Base-by-base conservation (phyloP, 495 filamentous ascomycete genomes). In the Pyrenula aspistea region DNA sequence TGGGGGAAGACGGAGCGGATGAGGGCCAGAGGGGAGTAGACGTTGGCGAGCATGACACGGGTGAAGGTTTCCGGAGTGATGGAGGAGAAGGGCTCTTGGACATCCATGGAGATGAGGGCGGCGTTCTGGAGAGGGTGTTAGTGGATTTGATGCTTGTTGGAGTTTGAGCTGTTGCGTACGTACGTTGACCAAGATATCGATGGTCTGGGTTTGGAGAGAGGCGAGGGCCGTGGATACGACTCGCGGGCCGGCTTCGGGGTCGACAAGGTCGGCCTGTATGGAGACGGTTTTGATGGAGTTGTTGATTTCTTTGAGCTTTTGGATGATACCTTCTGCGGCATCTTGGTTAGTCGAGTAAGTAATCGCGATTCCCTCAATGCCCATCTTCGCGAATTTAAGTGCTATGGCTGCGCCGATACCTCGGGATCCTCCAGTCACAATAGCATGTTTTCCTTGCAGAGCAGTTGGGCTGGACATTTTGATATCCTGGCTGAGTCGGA, bases 1-100 rank as follows among this genome's bases (percentile, higher is more conserved):
- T 68, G 65, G 1, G 73, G 72, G 1, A 75, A 54, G n/a, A 62
- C 62, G 0, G 69, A 68, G 56, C 75, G 72, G 4, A 68, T 68
- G 53, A 73, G 55, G 60, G 68, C 72, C 10, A 76, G 24, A 10
- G 67, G 62, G 0, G 64, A 68, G 24, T 61, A 70, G 12, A 74
- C 71, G 54, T 68, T 73, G 23, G 61, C 31, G 31, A 42, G 31
- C 31, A 42, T 42, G 31, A 42, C 31, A 15, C 15, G 8, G 4
- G 31, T 42, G 31, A 42, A 42, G 31, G 15, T 15, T 42, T 42
- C 8, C 15, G 31, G 31, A 42, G 31, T 8, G 31, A 42, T 42
- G 4, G 31, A 8, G 4, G 4, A 4, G 15, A 42, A 42, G 4
- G 31, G 31, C 31, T 42, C 31, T 72, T 19, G 61, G 20, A 0